Base-by-base conservation (phyloP, 257 asterid species). In the Nicotiana obtusifolia region DNA sequence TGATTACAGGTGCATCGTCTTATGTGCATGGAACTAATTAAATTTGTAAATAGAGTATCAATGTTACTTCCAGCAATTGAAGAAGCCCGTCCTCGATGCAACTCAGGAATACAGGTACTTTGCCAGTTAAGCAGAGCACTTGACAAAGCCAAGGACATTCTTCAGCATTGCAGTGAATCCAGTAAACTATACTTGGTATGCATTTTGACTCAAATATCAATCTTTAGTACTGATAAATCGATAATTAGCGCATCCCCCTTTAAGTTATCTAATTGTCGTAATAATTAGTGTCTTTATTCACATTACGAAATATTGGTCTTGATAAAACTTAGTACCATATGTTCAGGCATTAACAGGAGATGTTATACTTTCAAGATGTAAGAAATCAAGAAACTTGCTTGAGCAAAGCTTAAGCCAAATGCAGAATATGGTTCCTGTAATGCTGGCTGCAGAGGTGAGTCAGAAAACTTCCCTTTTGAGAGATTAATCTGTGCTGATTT, bases 121-220 rank as follows among this genome's bases (percentile, higher is more conserved):
- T 90, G 97, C 87, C 82, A 83, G 86, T 88, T 95, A 84, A 94
- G 78, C 77, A 87, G 75, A 10, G 94, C 91, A 33, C 90, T 94
- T 68, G 81, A 22, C 66, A 93, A 91, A 87, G 93, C 97, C 84
- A 95, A 88, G 84, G 82, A 82, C 73, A 84, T 91, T 81, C 84
- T 94, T 62, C 89, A 88, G 87, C 82, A 88, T 65, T 95, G 99
- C 86, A 84, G 94, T 19, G 97, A 92, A 71, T 91, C 97, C 78
- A 95, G 99, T 86, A 91, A 82, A 85, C 97, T 95, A 67, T 95
- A 95, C 88, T 86, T 91, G 98, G 99, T 95, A 87, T 22, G 89
- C 76, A 24, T 61, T 81, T 80, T 60, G 16, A 59, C 9, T 76
- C 64, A 41, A 41, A 41, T 41, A 41, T 41, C 49, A 9, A 41